Percentiles rank a stretch among this genome's conserved stretches.
phyloP scores from a whole-genome alignment of 2,329 filamentous ascomycete species.

The Nemania sp. region DNA sequence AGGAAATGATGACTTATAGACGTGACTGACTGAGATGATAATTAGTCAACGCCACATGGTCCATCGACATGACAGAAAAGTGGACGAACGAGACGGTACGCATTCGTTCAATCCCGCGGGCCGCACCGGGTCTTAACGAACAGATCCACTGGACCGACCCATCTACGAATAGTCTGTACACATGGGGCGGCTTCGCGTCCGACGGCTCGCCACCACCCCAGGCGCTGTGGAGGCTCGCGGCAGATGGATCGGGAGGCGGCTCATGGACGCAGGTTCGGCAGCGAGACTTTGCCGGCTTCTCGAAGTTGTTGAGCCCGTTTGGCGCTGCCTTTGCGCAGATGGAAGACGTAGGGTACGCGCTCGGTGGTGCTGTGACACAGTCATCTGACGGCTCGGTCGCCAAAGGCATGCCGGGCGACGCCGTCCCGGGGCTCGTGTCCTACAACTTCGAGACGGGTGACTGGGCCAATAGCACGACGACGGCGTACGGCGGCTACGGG shows the following conservation, averaged over 20 bases:
- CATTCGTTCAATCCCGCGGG: conserved; percentile 37
- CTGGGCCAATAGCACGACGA: conserved; percentile 40
- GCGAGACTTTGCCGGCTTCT: conserved; percentile 39
- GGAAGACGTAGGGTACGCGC: conserved; percentile 36
- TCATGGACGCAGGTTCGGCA: conserved; percentile 38
- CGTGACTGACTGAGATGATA: conserved; percentile 7
- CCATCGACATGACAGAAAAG: conserved; percentile 38
- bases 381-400: conserved; percentile 33
- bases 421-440: conserved; percentile 38
- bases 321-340: conserved; percentile 36
- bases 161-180: conserved; percentile 38
- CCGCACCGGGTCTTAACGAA: conserved; percentile 37
- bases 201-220: conserved; percentile 30
- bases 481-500: conserved; percentile 30
- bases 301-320: conserved; percentile 41
- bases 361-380: conserved; percentile 37
- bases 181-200: conserved; percentile 41
- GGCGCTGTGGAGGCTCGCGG: conserved; percentile 40
- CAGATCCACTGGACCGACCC: conserved; percentile 41
- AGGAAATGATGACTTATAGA: too few species aligned
- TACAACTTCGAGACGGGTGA: conserved; percentile 39
- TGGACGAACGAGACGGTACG: conserved; percentile 43
- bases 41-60: conserved; percentile 41
- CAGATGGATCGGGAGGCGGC: conserved; percentile 40
- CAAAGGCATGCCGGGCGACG: conserved; percentile 31